These are phyloP conservation scores for Eucalyptus albens DNA, from an alignment of 345 rosid species.

Conservation along the genomic window DNA sequence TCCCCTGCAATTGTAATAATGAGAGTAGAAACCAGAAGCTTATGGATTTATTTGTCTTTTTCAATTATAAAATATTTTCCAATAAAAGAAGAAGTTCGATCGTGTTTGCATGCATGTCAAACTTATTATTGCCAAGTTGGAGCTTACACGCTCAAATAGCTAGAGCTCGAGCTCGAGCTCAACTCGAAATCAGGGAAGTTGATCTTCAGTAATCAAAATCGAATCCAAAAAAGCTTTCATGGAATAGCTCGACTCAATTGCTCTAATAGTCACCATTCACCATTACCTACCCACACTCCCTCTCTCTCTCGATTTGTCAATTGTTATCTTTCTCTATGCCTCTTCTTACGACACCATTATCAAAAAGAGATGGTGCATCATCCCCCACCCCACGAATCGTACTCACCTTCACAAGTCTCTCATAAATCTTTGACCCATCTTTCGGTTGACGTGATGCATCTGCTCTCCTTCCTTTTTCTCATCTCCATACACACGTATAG, in stretches of 20 bases:
- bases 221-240: neutral
- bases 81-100: neutral
- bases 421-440: neutral
- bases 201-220: neutral
- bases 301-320: neutral
- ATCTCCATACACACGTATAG: neutral
- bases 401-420: neutral
- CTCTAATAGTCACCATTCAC: neutral
- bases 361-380: neutral
- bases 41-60: neutral
- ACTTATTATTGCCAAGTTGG: neutral
- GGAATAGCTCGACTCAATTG: neutral
- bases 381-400: neutral
- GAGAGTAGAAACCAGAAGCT: neutral
- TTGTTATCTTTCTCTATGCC: neutral
- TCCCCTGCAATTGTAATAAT: neutral
- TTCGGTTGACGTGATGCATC: neutral
- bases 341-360: neutral
- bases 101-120: neutral
- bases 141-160: neutral
- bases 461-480: neutral
- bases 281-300: neutral
- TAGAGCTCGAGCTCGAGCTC: neutral
- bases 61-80: neutral
- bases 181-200: neutral